Conservation (phyloP, 805 yeast genomes). For the Huiozyma naganishii region DNA sequence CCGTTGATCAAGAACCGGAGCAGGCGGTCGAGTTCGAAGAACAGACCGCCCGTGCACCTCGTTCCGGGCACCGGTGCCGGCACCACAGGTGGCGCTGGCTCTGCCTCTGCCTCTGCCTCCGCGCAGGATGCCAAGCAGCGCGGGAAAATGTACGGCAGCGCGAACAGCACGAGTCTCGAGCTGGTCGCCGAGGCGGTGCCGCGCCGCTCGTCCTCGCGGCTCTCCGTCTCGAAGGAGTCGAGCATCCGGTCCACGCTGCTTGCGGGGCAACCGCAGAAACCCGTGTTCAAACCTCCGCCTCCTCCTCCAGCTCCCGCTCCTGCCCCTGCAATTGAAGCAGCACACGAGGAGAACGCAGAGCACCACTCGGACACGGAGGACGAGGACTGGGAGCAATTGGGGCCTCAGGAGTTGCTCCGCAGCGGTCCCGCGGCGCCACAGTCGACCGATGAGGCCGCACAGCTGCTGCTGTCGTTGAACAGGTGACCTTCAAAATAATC, state of each 20-base stretch:
- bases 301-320: slow-evolving; percentile 10
- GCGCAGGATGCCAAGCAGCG: too few species aligned
- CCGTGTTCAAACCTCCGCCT: slow-evolving; percentile 15
- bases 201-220: slow-evolving; percentile 28
- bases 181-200: slow-evolving; percentile 9
- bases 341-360: neutral
- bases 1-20: slow-evolving; percentile 8
- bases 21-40: slow-evolving; percentile 13
- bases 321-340: neutral
- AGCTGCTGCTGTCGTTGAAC: neutral
- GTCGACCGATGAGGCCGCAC: neutral
- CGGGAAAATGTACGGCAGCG: neutral
- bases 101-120: too few species aligned
- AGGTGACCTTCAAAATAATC: neutral
- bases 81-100: too few species aligned
- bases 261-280: slow-evolving; percentile 9
- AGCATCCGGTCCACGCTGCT: slow-evolving; percentile 23
- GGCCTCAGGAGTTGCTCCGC: slow-evolving; percentile 37
- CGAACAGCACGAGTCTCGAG: slow-evolving; percentile 5
- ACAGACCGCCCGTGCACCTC: neutral
- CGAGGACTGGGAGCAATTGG: slow-evolving; percentile 92
- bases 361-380: slow-evolving; percentile 74
- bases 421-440: slow-evolving; percentile 3
- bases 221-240: slow-evolving; percentile 28
- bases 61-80: neutral